Evolutionary conservation across 2,329 filamentous ascomycete genomes (phyloP).

Genomic region (Fusarium xylarioides): DNA sequence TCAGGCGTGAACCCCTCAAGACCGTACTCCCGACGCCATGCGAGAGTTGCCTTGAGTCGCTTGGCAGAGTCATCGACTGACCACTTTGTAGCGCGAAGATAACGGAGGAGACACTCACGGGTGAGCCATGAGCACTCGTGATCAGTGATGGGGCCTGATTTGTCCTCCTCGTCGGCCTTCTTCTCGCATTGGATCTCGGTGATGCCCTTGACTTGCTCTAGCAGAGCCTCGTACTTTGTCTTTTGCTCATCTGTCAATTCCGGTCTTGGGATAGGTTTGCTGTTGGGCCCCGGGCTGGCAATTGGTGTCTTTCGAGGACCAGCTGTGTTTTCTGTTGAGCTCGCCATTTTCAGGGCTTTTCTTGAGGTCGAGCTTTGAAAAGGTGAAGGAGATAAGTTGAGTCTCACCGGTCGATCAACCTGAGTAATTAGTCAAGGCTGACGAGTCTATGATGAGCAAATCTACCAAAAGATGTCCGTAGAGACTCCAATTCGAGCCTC

Average conservation of each 20-base stretch:
- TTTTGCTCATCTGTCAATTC: slow-evolving; percentile 79
- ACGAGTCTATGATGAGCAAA: not conserved
- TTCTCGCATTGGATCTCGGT: slow-evolving; percentile 68
- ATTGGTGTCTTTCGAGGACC: slow-evolving; percentile 64
- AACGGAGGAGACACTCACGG: slow-evolving; percentile 89
- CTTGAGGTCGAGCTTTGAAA: not conserved
- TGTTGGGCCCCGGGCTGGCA: slow-evolving; percentile 62
- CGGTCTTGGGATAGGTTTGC: slow-evolving; percentile 64
- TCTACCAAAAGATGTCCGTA: not conserved
- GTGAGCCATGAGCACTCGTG: slow-evolving; percentile 90
- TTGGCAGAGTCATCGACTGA: slow-evolving; percentile 76
- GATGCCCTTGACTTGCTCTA: slow-evolving; percentile 77
- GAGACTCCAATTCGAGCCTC: not conserved
- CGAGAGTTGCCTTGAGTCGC: slow-evolving; percentile 81
- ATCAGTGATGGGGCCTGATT: slow-evolving; percentile 74
- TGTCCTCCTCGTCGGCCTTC: slow-evolving; percentile 55
- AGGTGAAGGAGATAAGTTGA: slow-evolving; percentile 4
- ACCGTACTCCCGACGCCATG: slow-evolving; percentile 92
- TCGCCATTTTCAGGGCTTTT: slow-evolving; percentile 30
- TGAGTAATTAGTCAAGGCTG: slow-evolving; percentile 17
- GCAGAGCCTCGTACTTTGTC: slow-evolving; percentile 80
- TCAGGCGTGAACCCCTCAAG: slow-evolving; percentile 81
- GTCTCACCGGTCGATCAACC: slow-evolving; percentile 33
- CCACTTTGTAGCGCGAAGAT: slow-evolving; percentile 95
- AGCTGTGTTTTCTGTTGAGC: slow-evolving; percentile 27